phyloP scores from a whole-genome alignment of 139 green algal genomes.

The Coelastrella sp. region DNA sequence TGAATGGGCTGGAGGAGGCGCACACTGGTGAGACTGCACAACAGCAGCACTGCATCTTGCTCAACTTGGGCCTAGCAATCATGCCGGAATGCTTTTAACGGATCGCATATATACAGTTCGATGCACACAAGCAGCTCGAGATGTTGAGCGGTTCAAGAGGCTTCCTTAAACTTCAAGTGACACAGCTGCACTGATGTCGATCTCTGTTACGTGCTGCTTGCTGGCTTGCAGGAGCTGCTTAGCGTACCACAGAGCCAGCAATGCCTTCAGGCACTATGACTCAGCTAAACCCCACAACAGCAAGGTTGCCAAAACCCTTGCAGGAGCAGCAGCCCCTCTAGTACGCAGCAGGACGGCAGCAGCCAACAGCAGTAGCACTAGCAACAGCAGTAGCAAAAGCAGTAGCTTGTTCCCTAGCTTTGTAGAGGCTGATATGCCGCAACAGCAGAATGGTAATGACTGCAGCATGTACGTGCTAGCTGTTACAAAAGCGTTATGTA shows the following conservation, averaged over 20 bases:
- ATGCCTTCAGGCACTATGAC: conserved; percentile 73
- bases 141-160: background rate
- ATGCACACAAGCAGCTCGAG: no score
- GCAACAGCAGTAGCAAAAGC: background rate
- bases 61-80: no score
- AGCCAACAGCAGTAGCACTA: background rate
- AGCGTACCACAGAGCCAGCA: conserved; percentile 47
- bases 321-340: conserved; percentile 2
- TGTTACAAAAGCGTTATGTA: conserved; percentile 53
- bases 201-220: background rate
- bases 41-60: background rate
- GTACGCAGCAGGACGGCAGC: background rate
- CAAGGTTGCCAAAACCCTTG: conserved; percentile 34
- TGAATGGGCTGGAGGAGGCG: conserved; percentile 56
- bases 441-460: conserved; percentile 80
- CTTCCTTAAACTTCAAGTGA: background rate
- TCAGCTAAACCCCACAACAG: conserved; percentile 57
- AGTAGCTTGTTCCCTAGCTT: background rate
- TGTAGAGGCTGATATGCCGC: conserved; percentile 52
- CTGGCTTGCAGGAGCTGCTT: conserved; percentile 60
- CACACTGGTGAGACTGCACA: conserved; percentile 65
- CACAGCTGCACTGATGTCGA: background rate
- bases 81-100: no score
- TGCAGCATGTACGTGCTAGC: conserved; percentile 82
- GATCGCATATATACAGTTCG: no score